These are phyloP conservation scores for Penicillium sp. DNA, from an alignment of 2,329 filamentous ascomycete genomes.

Conservation along the genomic window DNA sequence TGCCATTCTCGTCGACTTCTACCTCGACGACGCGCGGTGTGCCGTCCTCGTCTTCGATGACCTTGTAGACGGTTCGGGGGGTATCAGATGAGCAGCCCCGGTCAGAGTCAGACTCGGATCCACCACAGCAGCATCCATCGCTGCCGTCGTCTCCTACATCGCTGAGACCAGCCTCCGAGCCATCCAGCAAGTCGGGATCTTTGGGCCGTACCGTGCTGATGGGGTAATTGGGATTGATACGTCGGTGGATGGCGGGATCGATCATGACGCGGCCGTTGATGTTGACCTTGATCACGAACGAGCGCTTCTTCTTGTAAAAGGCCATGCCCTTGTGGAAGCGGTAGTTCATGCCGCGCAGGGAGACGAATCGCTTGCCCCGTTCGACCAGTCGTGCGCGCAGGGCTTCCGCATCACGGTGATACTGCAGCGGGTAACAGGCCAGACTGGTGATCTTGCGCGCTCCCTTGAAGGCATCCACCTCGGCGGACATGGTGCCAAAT, in stretches of 20 bases:
- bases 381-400: constrained; percentile 71
- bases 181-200: constrained; percentile 64
- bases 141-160: constrained; percentile 41
- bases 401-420: constrained; percentile 72
- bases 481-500: constrained; percentile 69
- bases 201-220: constrained; percentile 75
- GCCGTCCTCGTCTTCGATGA: constrained; percentile 59
- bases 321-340: constrained; percentile 81
- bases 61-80: constrained; percentile 53
- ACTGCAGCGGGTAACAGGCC: constrained; percentile 74
- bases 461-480: constrained; percentile 77
- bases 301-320: constrained; percentile 79
- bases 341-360: constrained; percentile 81
- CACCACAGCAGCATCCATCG: constrained; percentile 46
- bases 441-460: constrained; percentile 80
- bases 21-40: constrained; percentile 57
- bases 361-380: constrained; percentile 81
- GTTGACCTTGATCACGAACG: constrained; percentile 71
- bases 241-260: constrained; percentile 77
- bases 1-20: constrained; percentile 58
- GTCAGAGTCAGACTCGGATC: constrained; percentile 46
- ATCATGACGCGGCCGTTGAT: constrained; percentile 89
- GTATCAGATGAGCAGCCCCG: constrained; percentile 39
- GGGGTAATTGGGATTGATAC: constrained; percentile 84
- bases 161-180: constrained; percentile 32